Conservation (phyloP, 2,329 filamentous ascomycete species). For the Coniella lustricola region DNA sequence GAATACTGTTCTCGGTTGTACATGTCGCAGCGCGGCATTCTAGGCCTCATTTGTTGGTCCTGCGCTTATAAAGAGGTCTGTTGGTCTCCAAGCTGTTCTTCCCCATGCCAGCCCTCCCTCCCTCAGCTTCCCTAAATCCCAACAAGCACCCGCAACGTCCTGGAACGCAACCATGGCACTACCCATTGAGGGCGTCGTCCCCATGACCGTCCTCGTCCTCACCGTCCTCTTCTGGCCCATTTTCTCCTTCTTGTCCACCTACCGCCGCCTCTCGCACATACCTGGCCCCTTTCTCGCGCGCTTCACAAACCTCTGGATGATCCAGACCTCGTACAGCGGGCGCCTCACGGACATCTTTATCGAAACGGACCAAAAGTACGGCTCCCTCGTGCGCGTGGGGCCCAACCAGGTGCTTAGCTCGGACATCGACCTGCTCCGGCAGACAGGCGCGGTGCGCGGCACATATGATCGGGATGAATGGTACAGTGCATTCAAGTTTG, state of each 20-base stretch:
- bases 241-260: constrained; percentile 6
- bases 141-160: no score
- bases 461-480: constrained; percentile 21
- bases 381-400: constrained; percentile 27
- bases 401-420: constrained; percentile 30
- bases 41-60: no score
- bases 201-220: neutral
- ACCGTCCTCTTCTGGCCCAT: constrained; percentile 14
- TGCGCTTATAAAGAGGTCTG: no score
- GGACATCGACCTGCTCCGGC: constrained; percentile 26
- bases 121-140: no score
- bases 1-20: no score
- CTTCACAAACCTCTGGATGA: constrained; percentile 28
- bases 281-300: constrained; percentile 23
- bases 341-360: constrained; percentile 20
- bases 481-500: constrained; percentile 6
- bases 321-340: constrained; percentile 18
- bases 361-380: constrained; percentile 20
- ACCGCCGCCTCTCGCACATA: constrained; percentile 21
- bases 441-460: constrained; percentile 23
- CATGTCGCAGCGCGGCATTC: no score
- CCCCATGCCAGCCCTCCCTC: no score
- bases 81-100: no score
- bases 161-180: neutral
- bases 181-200: neutral